Conservation (phyloP, 2,329 filamentous ascomycete genomes). For the Curvularia verruculosa region DNA sequence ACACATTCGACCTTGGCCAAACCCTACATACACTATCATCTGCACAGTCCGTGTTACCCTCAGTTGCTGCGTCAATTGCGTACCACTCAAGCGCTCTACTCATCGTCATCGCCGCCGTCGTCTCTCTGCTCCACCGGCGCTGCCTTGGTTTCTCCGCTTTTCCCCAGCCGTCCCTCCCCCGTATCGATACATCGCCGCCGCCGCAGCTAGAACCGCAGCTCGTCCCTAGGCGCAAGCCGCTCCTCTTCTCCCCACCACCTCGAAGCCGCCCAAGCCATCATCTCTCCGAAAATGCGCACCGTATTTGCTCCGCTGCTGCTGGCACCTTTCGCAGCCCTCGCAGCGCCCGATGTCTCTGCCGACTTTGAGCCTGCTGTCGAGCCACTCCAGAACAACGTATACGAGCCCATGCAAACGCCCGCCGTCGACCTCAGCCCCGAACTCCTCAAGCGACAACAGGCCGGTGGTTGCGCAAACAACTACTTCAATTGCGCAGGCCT, state of each 20-base stretch:
- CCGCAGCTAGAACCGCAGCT: constrained; percentile 5
- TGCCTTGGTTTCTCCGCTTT: background rate
- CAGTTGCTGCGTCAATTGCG: background rate
- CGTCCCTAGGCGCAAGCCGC: constrained; percentile 12
- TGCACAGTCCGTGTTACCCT: background rate
- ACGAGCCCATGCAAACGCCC: constrained; percentile 33
- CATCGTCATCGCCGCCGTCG: too few relatives aligned
- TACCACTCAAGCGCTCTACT: background rate
- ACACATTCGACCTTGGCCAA: constrained; percentile 16
- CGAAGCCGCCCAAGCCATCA: constrained; percentile 1
- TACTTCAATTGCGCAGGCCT: constrained; percentile 61
- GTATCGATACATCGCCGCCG: constrained; percentile 14
- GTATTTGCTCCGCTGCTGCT: constrained; percentile 33
- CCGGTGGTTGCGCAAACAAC: constrained; percentile 56
- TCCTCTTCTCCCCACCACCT: constrained; percentile 11
- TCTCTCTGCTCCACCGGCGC: background rate
- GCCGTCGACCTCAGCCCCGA: constrained; percentile 29
- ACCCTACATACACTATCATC: background rate
- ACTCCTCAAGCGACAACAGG: constrained; percentile 49
- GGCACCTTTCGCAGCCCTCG: constrained; percentile 38
- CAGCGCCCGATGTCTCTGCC: constrained; percentile 36
- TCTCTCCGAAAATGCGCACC: constrained; percentile 37
- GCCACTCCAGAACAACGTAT: constrained; percentile 21
- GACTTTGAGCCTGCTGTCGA: constrained; percentile 42
- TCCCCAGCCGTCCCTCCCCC: constrained; percentile 2